Evolutionary conservation across 352 stramenopile species (phyloP).

Genomic region (Globisporangium perplexum): DNA sequence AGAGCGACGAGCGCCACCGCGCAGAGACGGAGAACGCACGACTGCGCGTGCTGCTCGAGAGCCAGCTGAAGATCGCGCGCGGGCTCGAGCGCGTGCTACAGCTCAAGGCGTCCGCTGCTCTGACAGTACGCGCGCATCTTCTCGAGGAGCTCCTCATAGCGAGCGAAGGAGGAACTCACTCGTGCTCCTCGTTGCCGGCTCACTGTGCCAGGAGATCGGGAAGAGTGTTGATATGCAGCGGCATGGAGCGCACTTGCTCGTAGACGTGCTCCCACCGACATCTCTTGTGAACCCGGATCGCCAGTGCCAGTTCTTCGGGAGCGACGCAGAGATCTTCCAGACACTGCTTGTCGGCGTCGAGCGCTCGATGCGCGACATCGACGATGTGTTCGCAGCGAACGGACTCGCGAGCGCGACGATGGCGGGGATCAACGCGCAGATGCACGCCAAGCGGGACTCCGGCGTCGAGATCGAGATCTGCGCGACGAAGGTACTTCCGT

Average conservation of each 20-base stretch:
- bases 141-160: too few species aligned
- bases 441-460: slow-evolving; percentile 13
- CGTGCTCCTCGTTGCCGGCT: background rate
- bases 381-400: background rate
- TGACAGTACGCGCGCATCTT: background rate
- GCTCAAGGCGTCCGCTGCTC: background rate
- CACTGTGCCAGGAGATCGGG: background rate
- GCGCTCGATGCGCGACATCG: background rate
- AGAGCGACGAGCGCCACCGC: background rate
- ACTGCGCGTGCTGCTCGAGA: background rate
- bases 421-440: background rate
- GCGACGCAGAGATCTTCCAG: background rate
- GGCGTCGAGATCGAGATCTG: slow-evolving; percentile 43
- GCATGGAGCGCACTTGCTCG: too few species aligned
- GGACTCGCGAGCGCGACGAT: slow-evolving; percentile 4
- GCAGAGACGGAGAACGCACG: background rate
- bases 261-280: too few species aligned
- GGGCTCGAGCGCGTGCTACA: background rate
- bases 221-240: background rate
- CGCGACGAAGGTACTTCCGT: slow-evolving; percentile 39
- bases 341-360: background rate
- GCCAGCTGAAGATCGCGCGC: slow-evolving; percentile 1
- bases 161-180: too few species aligned
- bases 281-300: too few species aligned
- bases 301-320: background rate